phyloP scores from a whole-genome alignment of 1,284 basidiomycete species.

The Ustilago shanxiensis region DNA sequence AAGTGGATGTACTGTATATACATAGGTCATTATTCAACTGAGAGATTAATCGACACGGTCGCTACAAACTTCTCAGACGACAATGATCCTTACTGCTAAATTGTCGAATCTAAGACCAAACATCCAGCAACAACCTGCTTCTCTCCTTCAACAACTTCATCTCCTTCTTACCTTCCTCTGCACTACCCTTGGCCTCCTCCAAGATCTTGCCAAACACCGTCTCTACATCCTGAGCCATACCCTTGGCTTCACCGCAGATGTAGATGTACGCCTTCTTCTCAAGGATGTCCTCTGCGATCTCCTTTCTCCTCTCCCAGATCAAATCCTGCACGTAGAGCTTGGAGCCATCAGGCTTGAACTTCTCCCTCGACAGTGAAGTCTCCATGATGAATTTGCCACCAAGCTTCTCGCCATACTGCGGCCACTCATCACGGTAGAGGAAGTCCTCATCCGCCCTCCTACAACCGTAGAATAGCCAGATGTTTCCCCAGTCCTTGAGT shows the following conservation, averaged over 20 bases:
- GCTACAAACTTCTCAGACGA: background rate
- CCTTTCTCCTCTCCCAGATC: slow-evolving; percentile 68
- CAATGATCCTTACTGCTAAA: background rate
- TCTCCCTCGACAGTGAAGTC: slow-evolving; percentile 87
- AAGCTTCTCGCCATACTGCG: slow-evolving; percentile 85
- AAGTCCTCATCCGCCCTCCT: slow-evolving; percentile 88
- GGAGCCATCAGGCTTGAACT: slow-evolving; percentile 81
- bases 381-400: slow-evolving; percentile 91
- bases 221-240: slow-evolving; percentile 95
- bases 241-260: slow-evolving; percentile 91
- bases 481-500: slow-evolving; percentile 92
- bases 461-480: slow-evolving; percentile 96
- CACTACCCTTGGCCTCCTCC: slow-evolving; percentile 92
- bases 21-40: no score
- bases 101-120: slow-evolving; percentile 52
- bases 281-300: slow-evolving; percentile 87
- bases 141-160: slow-evolving; percentile 61
- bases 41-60: no score
- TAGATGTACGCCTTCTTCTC: slow-evolving; percentile 86
- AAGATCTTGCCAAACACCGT: slow-evolving; percentile 85
- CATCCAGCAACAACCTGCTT: slow-evolving; percentile 48
- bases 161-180: slow-evolving; percentile 72
- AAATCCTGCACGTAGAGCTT: slow-evolving; percentile 97
- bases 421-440: slow-evolving; percentile 95
- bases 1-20: background rate